Conservation (phyloP, 805 yeast genomes). For the Kodamaea laetipori region DNA sequence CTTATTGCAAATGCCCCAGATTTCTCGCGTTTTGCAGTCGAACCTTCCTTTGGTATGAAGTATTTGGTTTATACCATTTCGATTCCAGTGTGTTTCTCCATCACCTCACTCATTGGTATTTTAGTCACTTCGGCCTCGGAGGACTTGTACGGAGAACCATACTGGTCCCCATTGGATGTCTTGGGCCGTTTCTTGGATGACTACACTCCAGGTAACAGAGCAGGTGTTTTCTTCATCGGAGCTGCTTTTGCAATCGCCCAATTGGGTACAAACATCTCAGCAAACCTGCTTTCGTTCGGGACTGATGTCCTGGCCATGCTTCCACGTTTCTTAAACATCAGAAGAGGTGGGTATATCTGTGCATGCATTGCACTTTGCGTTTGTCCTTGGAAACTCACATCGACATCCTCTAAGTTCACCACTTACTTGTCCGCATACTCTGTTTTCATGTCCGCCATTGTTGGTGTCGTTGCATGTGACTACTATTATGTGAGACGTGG, state of each 20-base stretch:
- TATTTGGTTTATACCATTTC: constrained; percentile 53
- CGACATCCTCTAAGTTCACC: constrained; percentile 71
- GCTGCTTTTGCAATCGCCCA: constrained; percentile 74
- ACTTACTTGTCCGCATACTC: constrained; percentile 81
- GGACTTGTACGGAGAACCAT: constrained; percentile 62
- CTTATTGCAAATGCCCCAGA: constrained; percentile 86
- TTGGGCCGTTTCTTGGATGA: constrained; percentile 58
- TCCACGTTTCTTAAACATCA: constrained; percentile 66
- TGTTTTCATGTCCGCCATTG: constrained; percentile 79
- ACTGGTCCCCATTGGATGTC: constrained; percentile 86
- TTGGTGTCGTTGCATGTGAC: constrained; percentile 73
- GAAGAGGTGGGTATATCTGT: constrained; percentile 81
- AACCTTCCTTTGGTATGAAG: constrained; percentile 40
- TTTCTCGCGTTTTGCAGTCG: constrained; percentile 77
- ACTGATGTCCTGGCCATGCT: constrained; percentile 69
- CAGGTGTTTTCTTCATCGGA: constrained; percentile 77
- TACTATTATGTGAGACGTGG: constrained; percentile 76
- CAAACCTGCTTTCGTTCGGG: constrained; percentile 71
- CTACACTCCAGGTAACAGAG: constrained; percentile 61
- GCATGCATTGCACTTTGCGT: constrained; percentile 69
- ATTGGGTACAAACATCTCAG: constrained; percentile 75
- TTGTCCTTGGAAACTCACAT: constrained; percentile 81
- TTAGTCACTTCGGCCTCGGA: constrained; percentile 80
- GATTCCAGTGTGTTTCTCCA: constrained; percentile 74
- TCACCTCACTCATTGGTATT: constrained; percentile 84